A percentile compares a stretch with the other conserved stretches of the same genome.
Conservation (phyloP, 208 protist species). For the Lotmaria passim region DNA sequence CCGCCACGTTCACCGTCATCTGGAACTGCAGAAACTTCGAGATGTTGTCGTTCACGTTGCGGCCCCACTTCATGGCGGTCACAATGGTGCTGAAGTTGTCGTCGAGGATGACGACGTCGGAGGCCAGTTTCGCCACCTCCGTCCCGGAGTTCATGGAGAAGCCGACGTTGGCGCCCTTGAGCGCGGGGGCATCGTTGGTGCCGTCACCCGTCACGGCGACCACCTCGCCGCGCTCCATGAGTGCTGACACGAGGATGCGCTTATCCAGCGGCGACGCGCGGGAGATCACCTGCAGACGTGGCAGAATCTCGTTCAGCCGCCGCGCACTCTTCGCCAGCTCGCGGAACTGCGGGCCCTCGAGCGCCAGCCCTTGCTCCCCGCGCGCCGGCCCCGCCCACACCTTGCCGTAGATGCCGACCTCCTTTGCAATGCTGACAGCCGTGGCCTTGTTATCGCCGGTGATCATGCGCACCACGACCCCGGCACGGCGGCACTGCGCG, state of each 20-base stretch:
- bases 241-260: slow-evolving; percentile 74
- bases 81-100: slow-evolving; percentile 99
- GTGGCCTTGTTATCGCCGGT: slow-evolving; percentile 95
- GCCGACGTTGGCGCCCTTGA: slow-evolving; percentile 98
- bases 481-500: slow-evolving; percentile 86
- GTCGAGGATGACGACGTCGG: slow-evolving; percentile 96
- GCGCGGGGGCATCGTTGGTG: slow-evolving; percentile 98
- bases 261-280: slow-evolving; percentile 96
- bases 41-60: slow-evolving; percentile 98
- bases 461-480: slow-evolving; percentile 97
- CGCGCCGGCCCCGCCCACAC: slow-evolving; percentile 27
- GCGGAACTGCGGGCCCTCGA: slow-evolving; percentile 93
- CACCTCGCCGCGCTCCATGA: slow-evolving; percentile 83
- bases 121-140: slow-evolving; percentile 94
- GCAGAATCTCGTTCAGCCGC: slow-evolving; percentile 54
- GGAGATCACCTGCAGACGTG: slow-evolving; percentile 92
- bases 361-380: slow-evolving; percentile 44
- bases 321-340: slow-evolving; percentile 64
- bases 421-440: slow-evolving; percentile 91
- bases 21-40: slow-evolving; percentile 98
- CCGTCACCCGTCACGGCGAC: slow-evolving; percentile 96
- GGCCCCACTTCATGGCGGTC: slow-evolving; percentile 96
- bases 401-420: slow-evolving; percentile 35
- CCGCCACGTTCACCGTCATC: slow-evolving; percentile 96
- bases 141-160: slow-evolving; percentile 95